Evolutionary conservation across 2,329 filamentous ascomycete genomes (phyloP), one percentile per base, ranked within the genome.

Genomic region (Thelonectria olida): DNA sequence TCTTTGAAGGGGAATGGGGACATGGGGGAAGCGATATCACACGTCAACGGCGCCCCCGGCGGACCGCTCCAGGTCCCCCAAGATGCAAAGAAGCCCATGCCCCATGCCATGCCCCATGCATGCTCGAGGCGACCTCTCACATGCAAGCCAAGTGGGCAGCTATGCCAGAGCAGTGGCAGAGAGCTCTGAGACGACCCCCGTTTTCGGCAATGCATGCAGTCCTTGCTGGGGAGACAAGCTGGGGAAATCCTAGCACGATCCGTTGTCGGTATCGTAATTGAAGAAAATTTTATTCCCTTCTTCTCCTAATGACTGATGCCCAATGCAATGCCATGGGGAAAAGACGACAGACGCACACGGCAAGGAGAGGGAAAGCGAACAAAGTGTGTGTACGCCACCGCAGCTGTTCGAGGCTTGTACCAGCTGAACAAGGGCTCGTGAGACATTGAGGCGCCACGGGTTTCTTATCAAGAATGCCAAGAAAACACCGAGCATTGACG

Each of bases 41-140:
- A 65, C 56, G 63, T 70, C 67, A 69, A 69, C 59, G 58, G 57
- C 47, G 58, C 54, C 55, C 57, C 61, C 60, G 56, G 54, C 53
- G 34, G 27, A 54, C 39, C 31, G 50, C 36, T n/a, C 28, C 27
- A 15, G 34, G 13, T 28, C 36, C 25, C 19, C 27, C n/a, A 49
- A 39, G 50, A 39, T 34, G 34, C 22, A 22, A 20, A 38, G 28
- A 23, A 39, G 9, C 19, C 23, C 17, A 42, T 45, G 42, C 51
- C 51, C 25, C 50, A 44, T 53, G 38, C 7, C 48, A 22, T 27
- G 22, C 31, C n/a, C 28, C 28, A 48, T 28, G 25, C 31, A 39
- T 5, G 34, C 34, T 45, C 20, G 20, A 12, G 7, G 41, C 15
- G 42, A 13, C 3, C 25, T 48, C 41, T 19, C 19, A 20, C 41